phyloP scores from a whole-genome alignment of 352 stramenopile species.

The Globisporangium camurandrum region DNA sequence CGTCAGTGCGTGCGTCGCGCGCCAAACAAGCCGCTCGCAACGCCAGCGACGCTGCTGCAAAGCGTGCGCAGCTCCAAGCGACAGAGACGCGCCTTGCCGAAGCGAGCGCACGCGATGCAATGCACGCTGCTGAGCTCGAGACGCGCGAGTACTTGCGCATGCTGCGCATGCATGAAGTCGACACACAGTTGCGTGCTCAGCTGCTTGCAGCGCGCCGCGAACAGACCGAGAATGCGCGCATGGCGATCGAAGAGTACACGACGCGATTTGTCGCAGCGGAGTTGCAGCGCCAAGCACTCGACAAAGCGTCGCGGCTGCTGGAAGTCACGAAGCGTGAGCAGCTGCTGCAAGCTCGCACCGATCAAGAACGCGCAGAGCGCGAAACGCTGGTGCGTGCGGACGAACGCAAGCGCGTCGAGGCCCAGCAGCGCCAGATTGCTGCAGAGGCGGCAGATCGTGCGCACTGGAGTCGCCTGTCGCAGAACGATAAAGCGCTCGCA shows the following conservation, averaged over 20 bases:
- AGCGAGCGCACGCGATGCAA: conserved; percentile 23
- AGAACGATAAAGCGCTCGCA: conserved; percentile 18
- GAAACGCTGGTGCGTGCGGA: conserved; percentile 18
- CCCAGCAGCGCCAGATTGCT: conserved; percentile 18
- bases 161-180: conserved; percentile 22
- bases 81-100: conserved; percentile 25
- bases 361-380: conserved; percentile 21
- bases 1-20: conserved; percentile 15
- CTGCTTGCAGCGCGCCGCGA: conserved; percentile 25
- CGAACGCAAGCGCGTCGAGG: conserved; percentile 20
- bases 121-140: conserved; percentile 41
- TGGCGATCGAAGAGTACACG: conserved; percentile 53
- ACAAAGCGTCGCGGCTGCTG: conserved; percentile 18
- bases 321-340: conserved; percentile 30
- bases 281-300: conserved; percentile 22
- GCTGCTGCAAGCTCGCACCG: conserved; percentile 21
- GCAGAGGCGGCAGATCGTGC: conserved; percentile 17
- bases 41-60: conserved; percentile 6
- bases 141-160: conserved; percentile 37
- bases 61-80: conserved; percentile 10
- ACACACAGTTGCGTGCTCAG: conserved; percentile 22
- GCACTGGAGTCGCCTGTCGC: conserved; percentile 21
- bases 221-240: conserved; percentile 34
- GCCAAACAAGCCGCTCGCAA: conserved; percentile 10
- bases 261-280: conserved; percentile 44